Evolutionary conservation across 2,329 filamentous ascomycete species (phyloP), one percentile per base, ranked within the genome.

Genomic region (Xylaria sp.): DNA sequence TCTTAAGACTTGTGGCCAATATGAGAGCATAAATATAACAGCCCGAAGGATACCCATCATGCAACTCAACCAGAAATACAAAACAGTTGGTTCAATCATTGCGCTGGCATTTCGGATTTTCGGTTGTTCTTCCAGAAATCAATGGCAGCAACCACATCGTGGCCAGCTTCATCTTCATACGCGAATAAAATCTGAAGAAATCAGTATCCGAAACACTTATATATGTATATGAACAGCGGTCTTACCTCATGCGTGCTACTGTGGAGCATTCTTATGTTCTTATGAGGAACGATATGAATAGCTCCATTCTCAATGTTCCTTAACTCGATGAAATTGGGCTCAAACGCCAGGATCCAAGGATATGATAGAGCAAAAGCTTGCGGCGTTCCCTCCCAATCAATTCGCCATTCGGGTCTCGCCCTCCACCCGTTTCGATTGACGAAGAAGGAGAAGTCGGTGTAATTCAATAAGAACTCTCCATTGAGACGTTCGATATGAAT

Each of bases 401-500:
- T 97, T 76, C 92, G 91, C 96, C 96, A 99, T 81, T 99, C 96
- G 5, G 94, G 94, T 76, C 94, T 88, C 63, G 95, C 95, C 72
- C 96, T 90, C 96, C 96, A 99, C 46, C 96, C 96, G 80, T 99
- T 98, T 76, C 96, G 90, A 82, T 99, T 98, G 79, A 99, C 96
- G 78, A 98, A 99, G 88, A 99, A 99, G 13, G 94, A 97, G 82
- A 98, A 99, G 80, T 99, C 96, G 4, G 94, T 96, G 83, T 99
- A 99, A 82, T 98, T 98, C 72, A 99, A 90, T 74, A 99, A 82
- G 85, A 99, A 99, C 79, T 99, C 96, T 80, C 95, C 94, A 75
- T 97, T 97, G 79, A 98, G 91, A 55, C 96, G 92, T 81, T 99
- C 97, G 74, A 99, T 98, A 78, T 98, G 95, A 73, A 99, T 97